phyloP scores from a whole-genome alignment of 805 yeast species.

The Kuraishia capsulata region DNA sequence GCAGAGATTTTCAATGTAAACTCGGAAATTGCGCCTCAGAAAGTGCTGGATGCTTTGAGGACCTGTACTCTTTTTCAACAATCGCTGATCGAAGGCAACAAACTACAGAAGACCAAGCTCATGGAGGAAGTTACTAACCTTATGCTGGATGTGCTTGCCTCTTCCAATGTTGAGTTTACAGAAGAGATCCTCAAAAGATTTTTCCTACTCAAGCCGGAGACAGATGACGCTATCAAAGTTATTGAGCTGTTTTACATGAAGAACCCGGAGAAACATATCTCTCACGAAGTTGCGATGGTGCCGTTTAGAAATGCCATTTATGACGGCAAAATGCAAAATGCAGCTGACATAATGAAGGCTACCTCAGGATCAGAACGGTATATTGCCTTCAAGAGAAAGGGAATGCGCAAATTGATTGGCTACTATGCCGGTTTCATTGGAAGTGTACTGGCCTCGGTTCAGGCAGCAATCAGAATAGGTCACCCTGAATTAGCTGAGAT shows the following conservation, averaged over 20 bases:
- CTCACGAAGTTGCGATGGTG: slow-evolving; percentile 38
- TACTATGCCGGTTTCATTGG: slow-evolving; percentile 42
- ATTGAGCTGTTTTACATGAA: slow-evolving; percentile 17
- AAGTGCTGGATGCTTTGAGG: slow-evolving; percentile 8
- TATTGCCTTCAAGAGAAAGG: slow-evolving; percentile 22
- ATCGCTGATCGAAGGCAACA: slow-evolving; percentile 12
- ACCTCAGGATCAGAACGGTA: slow-evolving; percentile 54
- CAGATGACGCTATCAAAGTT: slow-evolving; percentile 13
- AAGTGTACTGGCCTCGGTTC: background rate
- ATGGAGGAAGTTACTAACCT: slow-evolving; percentile 13
- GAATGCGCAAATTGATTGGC: slow-evolving; percentile 28
- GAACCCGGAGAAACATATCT: slow-evolving; percentile 17
- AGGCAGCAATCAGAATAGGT: background rate
- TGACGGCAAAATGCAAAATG: slow-evolving; percentile 47
- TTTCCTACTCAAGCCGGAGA: slow-evolving; percentile 15
- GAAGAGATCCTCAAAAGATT: slow-evolving; percentile 11
- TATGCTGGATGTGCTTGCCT: slow-evolving; percentile 8
- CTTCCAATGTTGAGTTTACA: slow-evolving; percentile 11
- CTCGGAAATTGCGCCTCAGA: background rate
- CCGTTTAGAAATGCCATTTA: slow-evolving; percentile 54
- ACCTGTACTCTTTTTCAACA: slow-evolving; percentile 17
- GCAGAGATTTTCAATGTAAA: slow-evolving; percentile 3
- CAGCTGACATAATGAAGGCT: slow-evolving; percentile 47
- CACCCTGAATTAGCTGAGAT: slow-evolving; percentile 10
- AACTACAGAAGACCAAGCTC: slow-evolving; percentile 12